Percentiles rank a stretch among this genome's conserved stretches.
phyloP scores from a whole-genome alignment of 441 rosid species.

The Biscutella laevigata region DNA sequence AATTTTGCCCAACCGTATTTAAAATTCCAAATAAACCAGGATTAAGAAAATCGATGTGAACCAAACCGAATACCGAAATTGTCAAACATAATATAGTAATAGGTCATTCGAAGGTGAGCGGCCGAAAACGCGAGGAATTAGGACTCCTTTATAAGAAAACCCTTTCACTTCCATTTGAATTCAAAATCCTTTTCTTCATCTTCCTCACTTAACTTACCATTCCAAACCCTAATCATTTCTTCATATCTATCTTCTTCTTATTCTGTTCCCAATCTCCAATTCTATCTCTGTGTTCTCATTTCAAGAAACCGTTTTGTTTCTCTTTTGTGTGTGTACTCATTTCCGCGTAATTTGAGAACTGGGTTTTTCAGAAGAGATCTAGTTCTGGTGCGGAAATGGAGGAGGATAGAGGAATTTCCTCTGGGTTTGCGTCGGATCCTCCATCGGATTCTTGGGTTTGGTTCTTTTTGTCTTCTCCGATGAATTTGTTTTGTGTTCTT shows the following conservation, averaged over 20 bases:
- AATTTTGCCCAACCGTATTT: too few species aligned
- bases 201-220: slow-evolving; percentile 18
- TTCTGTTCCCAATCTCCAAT: background rate
- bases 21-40: too few species aligned
- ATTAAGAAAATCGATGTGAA: too few species aligned
- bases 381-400: slow-evolving; percentile 19
- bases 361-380: slow-evolving; percentile 10
- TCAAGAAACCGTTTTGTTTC: background rate
- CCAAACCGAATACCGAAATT: too few species aligned
- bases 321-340: background rate
- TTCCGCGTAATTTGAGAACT: slow-evolving; percentile 1
- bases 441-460: slow-evolving; percentile 16
- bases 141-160: slow-evolving; percentile 20
- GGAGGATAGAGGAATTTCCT: slow-evolving; percentile 16
- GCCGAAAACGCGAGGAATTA: slow-evolving; percentile 25
- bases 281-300: background rate
- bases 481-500: slow-evolving; percentile 11
- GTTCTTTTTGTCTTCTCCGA: slow-evolving; percentile 5
- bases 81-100: too few species aligned
- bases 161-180: slow-evolving; percentile 21
- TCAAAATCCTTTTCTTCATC: slow-evolving; percentile 17
- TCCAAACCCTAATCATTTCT: background rate
- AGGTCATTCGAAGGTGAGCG: slow-evolving; percentile 22
- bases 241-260: slow-evolving; percentile 3
- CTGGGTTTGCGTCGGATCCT: slow-evolving; percentile 8